Conservation (phyloP, 768 basidiomycete species). For the Rhizopogon sp. region DNA sequence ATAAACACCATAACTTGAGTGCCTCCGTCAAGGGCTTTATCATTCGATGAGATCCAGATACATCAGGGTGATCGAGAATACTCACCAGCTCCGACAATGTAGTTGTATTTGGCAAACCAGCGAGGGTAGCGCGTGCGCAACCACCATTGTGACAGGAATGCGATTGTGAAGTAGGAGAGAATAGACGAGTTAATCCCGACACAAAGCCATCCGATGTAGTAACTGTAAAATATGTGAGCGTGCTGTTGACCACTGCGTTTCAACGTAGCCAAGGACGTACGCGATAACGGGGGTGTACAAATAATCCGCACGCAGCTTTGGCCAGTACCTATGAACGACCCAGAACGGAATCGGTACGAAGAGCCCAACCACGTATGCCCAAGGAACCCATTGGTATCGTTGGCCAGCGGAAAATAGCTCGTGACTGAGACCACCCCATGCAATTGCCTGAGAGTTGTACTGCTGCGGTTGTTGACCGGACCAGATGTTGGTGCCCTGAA, state of each 20-base stretch:
- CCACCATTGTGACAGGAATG: conserved; percentile 34
- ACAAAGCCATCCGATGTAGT: conserved; percentile 12
- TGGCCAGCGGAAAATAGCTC: conserved; percentile 1
- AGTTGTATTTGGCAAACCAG: conserved; percentile 35
- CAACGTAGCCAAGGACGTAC: conserved; percentile 3
- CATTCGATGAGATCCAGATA: background rate
- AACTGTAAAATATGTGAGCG: conserved; percentile 10
- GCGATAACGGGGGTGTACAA: conserved; percentile 26
- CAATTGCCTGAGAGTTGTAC: too few species aligned
- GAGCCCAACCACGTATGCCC: conserved; percentile 29
- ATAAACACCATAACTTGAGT: conserved; percentile 53
- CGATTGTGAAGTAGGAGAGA: conserved; percentile 14
- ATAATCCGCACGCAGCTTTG: conserved; percentile 21
- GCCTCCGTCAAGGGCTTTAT: conserved; percentile 31
- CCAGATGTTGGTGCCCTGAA: too few species aligned
- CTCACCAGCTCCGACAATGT: conserved; percentile 37
- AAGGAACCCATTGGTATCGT: conserved; percentile 37
- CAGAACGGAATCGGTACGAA: conserved; percentile 36
- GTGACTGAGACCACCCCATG: too few species aligned
- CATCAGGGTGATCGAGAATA: background rate
- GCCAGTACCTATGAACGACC: conserved; percentile 31
- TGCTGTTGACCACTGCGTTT: background rate
- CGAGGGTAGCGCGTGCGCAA: conserved; percentile 29
- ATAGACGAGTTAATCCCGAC: conserved; percentile 24
- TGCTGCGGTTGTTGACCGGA: too few species aligned